A percentile compares a stretch with the other conserved stretches of the same genome.
phyloP scores from a whole-genome alignment of 352 stramenopile genomes.

The Hyaloperonospora brassicae region DNA sequence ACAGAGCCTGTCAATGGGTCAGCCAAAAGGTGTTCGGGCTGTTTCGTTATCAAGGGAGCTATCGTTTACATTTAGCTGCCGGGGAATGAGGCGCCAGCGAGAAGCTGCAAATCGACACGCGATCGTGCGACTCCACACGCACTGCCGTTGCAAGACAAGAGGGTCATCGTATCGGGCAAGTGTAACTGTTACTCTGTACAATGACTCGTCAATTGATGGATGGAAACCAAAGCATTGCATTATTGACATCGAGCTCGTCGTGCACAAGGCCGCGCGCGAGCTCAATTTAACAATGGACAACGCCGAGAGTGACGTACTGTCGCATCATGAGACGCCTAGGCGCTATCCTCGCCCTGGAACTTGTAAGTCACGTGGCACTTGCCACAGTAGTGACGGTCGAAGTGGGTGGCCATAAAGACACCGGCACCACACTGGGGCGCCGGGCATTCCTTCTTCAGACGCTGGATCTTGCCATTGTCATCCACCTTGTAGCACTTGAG shows the following conservation, averaged over 20 bases:
- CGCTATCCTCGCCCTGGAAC: constrained; percentile 74
- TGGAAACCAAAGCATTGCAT: constrained; percentile 38
- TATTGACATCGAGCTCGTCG: constrained; percentile 20
- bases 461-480: constrained; percentile 94
- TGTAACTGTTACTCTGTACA: too few species aligned
- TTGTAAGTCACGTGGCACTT: constrained; percentile 97
- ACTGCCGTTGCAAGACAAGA: too few species aligned
- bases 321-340: constrained; percentile 27
- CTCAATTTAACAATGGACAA: constrained; percentile 15
- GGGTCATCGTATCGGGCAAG: too few species aligned
- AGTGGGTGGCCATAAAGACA: constrained; percentile 99
- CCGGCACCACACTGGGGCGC: constrained; percentile 91
- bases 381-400: constrained; percentile 99
- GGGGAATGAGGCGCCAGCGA: too few species aligned
- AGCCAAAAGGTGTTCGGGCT: too few species aligned
- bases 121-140: too few species aligned
- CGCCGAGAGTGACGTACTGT: constrained; percentile 17
- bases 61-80: too few species aligned
- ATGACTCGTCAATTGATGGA: constrained; percentile 6
- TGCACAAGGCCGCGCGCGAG: not conserved
- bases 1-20: too few species aligned
- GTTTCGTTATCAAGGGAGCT: too few species aligned
- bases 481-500: constrained; percentile 97
- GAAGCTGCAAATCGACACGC: too few species aligned
- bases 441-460: constrained; percentile 97